Evolutionary conservation across 352 stramenopile species (phyloP).

Genomic region (Phytophthora sp.): DNA sequence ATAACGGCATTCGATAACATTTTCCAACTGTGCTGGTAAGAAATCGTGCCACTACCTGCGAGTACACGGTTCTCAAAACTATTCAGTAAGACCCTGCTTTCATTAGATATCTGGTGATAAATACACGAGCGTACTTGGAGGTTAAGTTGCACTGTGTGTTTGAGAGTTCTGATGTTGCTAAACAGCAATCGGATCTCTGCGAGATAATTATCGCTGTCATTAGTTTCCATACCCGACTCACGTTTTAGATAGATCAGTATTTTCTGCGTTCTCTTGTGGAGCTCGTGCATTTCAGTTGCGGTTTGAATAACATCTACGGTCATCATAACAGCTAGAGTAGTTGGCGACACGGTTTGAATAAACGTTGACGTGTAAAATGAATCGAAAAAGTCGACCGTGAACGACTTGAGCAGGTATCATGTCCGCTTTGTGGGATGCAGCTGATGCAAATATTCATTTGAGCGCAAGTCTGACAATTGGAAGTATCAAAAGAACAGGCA

Average conservation of each 20-base stretch:
- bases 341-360: not conserved
- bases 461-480: conserved; percentile 1
- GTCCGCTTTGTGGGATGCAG: conserved; percentile 10
- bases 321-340: not conserved
- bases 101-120: conserved; percentile 5
- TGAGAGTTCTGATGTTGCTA: not conserved
- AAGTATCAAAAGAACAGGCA: conserved; percentile 2
- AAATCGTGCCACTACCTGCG: not conserved
- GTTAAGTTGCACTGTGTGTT: not conserved
- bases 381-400: conserved; percentile 19
- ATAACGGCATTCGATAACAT: not conserved
- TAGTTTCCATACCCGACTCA: not conserved
- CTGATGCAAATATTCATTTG: not conserved
- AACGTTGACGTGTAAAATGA: not conserved
- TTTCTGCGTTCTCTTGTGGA: not conserved
- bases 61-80: not conserved
- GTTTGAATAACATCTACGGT: conserved; percentile 1
- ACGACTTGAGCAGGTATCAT: conserved; percentile 11
- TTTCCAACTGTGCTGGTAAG: not conserved
- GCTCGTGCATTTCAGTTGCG: not conserved
- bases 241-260: not conserved
- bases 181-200: not conserved
- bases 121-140: conserved; percentile 13
- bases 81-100: not conserved
- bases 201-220: not conserved